These are phyloP conservation scores for Tetracladium setigerum DNA, from an alignment of 495 filamentous ascomycete genomes.

Conservation along the genomic window DNA sequence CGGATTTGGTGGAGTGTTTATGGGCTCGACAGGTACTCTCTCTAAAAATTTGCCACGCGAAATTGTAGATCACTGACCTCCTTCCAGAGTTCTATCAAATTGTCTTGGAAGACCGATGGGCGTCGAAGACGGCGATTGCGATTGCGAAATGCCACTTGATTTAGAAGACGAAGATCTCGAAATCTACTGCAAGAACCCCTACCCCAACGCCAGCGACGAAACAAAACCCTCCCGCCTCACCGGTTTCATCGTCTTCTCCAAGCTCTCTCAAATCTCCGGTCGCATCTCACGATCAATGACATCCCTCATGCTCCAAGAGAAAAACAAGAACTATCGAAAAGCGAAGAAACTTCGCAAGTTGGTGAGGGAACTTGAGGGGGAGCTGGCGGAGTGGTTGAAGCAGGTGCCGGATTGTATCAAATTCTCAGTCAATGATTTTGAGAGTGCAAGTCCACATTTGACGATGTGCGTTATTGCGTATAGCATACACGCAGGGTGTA, in stretches of 20 bases:
- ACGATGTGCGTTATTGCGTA: background rate
- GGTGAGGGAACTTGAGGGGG: background rate
- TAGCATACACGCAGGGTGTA: background rate
- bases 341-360: too few relatives aligned
- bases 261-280: too few relatives aligned
- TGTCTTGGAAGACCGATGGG: background rate
- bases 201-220: too few relatives aligned
- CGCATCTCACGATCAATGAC: too few relatives aligned
- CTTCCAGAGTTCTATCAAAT: background rate
- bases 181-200: too few relatives aligned
- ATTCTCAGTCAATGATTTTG: background rate
- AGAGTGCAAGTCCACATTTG: background rate
- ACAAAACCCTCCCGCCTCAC: too few relatives aligned
- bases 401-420: background rate
- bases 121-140: background rate
- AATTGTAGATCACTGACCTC: background rate
- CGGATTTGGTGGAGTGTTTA: background rate
- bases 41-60: too few relatives aligned
- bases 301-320: too few relatives aligned
- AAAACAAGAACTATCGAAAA: too few relatives aligned
- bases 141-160: background rate
- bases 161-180: background rate
- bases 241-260: too few relatives aligned
- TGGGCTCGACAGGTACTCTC: background rate
- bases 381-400: background rate